These are phyloP conservation scores for Zygnema circumcarinatum DNA, from an alignment of 139 green algal genomes.

Conservation along the genomic window DNA sequence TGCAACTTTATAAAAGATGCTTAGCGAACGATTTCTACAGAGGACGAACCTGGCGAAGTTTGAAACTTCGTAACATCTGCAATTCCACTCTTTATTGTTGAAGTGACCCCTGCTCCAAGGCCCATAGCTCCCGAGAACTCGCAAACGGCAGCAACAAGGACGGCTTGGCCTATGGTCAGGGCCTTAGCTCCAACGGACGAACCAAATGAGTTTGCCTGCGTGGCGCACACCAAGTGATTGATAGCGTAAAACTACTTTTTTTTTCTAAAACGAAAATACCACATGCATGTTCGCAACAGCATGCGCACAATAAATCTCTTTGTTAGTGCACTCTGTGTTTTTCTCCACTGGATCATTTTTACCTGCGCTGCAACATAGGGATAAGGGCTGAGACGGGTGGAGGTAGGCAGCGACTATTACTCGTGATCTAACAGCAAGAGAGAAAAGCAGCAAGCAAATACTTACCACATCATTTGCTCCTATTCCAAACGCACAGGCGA, in stretches of 20 bases:
- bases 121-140: conserved; percentile 47
- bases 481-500: conserved; percentile 19
- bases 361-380: no score
- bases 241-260: conserved; percentile 38
- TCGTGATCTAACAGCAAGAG: no score
- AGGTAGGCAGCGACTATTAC: no score
- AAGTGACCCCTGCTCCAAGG: conserved; percentile 18
- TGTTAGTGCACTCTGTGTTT: not conserved
- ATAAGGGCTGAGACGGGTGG: no score
- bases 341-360: no score
- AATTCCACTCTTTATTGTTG: conserved; percentile 39
- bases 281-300: not conserved
- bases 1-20: no score
- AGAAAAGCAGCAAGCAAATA: not conserved
- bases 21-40: no score
- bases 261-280: not conserved
- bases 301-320: not conserved
- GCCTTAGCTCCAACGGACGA: conserved; percentile 66
- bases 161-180: conserved; percentile 49
- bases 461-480: conserved; percentile 57
- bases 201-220: conserved; percentile 64
- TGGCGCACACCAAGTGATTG: conserved; percentile 28
- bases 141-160: conserved; percentile 41
- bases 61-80: not conserved
- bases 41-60: not conserved